These are phyloP conservation scores for Yamadazyma atlantica DNA, from an alignment of 1,139 yeast genomes.

Conservation along the genomic window DNA sequence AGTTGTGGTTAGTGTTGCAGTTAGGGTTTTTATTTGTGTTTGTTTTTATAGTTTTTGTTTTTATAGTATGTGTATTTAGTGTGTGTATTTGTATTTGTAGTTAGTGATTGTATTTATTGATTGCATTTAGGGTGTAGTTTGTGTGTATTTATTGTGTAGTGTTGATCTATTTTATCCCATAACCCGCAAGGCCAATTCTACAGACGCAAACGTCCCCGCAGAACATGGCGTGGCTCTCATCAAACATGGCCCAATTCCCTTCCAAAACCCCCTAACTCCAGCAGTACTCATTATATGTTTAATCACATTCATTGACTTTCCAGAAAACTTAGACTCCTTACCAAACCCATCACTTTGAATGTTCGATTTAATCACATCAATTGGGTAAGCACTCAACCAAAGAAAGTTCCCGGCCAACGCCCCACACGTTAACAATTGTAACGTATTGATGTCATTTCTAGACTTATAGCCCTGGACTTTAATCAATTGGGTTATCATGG, in stretches of 20 bases:
- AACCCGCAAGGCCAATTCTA: conserved; percentile 62
- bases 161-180: conserved; percentile 38
- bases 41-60: no score
- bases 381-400: conserved; percentile 71
- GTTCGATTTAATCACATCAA: conserved; percentile 68
- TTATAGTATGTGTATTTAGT: no score
- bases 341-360: conserved; percentile 70
- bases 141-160: not conserved
- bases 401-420: conserved; percentile 73
- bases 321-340: conserved; percentile 39
- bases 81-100: no score
- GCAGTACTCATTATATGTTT: conserved; percentile 41
- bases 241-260: conserved; percentile 69
- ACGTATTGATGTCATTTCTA: conserved; percentile 57
- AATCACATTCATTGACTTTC: conserved; percentile 47
- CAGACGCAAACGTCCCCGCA: conserved; percentile 79
- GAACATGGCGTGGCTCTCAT: conserved; percentile 72
- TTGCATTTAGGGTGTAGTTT: not conserved
- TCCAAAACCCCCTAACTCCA: conserved; percentile 67
- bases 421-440: conserved; percentile 61
- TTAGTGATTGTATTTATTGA: no score
- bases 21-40: no score
- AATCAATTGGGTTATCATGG: conserved; percentile 47
- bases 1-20: no score
- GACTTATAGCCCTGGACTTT: conserved; percentile 28